These are phyloP conservation scores for Dioszegia aurantiaca DNA, from an alignment of 768 basidiomycete genomes.

Conservation along the genomic window DNA sequence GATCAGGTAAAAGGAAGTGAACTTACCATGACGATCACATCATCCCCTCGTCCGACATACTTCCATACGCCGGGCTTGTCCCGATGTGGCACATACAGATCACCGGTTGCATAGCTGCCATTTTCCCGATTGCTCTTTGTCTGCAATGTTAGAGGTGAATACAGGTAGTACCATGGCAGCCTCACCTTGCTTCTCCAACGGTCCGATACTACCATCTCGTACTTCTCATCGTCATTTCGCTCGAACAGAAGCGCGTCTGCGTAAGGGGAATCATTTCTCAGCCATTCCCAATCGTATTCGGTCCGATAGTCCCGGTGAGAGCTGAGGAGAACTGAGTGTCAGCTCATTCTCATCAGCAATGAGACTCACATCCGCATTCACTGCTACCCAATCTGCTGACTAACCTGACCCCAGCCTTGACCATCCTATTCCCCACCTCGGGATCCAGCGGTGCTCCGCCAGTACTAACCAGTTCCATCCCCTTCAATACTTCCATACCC, in stretches of 20 bases:
- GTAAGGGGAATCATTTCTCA: constrained; percentile 51
- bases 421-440: constrained; percentile 58
- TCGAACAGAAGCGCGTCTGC: constrained; percentile 38
- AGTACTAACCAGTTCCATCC: constrained; percentile 58
- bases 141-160: constrained; percentile 26
- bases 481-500: constrained; percentile 49
- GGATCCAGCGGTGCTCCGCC: constrained; percentile 60
- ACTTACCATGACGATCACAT: constrained; percentile 56
- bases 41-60: constrained; percentile 59
- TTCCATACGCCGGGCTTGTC: constrained; percentile 54
- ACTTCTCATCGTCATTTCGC: constrained; percentile 51
- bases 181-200: constrained; percentile 58
- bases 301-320: constrained; percentile 57
- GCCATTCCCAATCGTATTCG: constrained; percentile 62
- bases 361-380: constrained; percentile 52
- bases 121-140: constrained; percentile 56
- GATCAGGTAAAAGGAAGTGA: background rate
- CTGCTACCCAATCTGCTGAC: constrained; percentile 58
- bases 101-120: constrained; percentile 60
- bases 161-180: background rate
- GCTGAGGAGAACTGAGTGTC: constrained; percentile 48
- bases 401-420: constrained; percentile 56
- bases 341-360: background rate
- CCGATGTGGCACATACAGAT: constrained; percentile 58
- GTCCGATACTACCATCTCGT: constrained; percentile 58